Evolutionary conservation across 2,329 filamentous ascomycete genomes (phyloP).

Genomic region (Colletotrichum simmondsii): DNA sequence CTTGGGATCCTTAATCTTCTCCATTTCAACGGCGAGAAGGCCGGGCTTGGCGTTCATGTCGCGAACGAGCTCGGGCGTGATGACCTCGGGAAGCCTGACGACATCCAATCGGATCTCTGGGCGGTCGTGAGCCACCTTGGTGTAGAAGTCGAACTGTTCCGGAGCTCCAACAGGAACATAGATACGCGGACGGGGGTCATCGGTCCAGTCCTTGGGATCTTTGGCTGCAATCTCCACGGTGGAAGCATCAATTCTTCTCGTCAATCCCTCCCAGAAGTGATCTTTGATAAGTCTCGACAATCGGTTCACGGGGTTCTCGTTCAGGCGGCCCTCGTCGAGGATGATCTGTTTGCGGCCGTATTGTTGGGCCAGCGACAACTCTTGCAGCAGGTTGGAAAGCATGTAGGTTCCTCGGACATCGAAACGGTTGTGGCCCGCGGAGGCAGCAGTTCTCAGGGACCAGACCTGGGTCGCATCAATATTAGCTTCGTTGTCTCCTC

Average conservation of each 20-base stretch:
- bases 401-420: constrained; percentile 97
- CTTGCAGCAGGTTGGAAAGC: constrained; percentile 95
- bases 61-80: constrained; percentile 83
- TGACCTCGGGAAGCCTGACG: constrained; percentile 78
- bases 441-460: constrained; percentile 84
- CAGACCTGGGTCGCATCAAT: constrained; percentile 69
- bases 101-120: constrained; percentile 92
- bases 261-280: constrained; percentile 93
- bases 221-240: constrained; percentile 86
- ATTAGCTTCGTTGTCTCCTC: constrained; percentile 18
- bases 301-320: constrained; percentile 93
- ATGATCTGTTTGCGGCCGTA: constrained; percentile 90
- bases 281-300: constrained; percentile 87
- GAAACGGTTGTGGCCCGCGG: constrained; percentile 86
- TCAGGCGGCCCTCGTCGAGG: constrained; percentile 89
- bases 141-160: constrained; percentile 92
- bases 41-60: constrained; percentile 90
- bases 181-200: constrained; percentile 87
- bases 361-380: constrained; percentile 91
- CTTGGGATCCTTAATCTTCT: constrained; percentile 74
- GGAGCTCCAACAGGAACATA: constrained; percentile 88
- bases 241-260: constrained; percentile 87
- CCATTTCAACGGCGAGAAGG: constrained; percentile 89
- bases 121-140: constrained; percentile 77
- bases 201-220: constrained; percentile 96